Evolutionary conservation across 2,329 filamentous ascomycete species (phyloP).

Genomic region (Colletotrichum spinosum): DNA sequence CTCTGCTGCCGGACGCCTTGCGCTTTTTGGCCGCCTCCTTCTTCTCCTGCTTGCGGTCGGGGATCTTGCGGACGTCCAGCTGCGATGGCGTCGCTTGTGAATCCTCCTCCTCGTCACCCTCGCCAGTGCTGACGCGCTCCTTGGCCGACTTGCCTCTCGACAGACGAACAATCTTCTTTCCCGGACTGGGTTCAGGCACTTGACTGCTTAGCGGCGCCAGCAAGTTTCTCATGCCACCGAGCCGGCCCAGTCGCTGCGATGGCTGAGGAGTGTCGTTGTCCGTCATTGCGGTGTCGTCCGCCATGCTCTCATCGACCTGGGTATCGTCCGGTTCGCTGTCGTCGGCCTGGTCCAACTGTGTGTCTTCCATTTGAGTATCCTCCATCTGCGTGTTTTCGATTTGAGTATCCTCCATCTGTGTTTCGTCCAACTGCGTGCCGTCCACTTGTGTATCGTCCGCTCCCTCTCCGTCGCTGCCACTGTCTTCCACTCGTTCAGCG

Average conservation of each 20-base stretch:
- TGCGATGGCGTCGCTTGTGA: slow-evolving; percentile 18
- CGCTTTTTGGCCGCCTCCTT: slow-evolving; percentile 19
- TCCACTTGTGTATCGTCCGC: slow-evolving; percentile 4
- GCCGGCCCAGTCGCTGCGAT: slow-evolving; percentile 2
- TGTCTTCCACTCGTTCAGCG: background rate
- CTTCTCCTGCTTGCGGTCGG: slow-evolving; percentile 30
- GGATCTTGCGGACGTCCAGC: slow-evolving; percentile 15
- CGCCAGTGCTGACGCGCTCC: slow-evolving; percentile 11
- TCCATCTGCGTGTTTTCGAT: background rate
- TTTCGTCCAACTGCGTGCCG: background rate
- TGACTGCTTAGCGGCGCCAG: slow-evolving; percentile 1
- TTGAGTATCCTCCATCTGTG: background rate
- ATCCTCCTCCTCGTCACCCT: slow-evolving; percentile 16
- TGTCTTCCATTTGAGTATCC: background rate
- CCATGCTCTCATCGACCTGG: background rate
- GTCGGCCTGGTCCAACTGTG: background rate
- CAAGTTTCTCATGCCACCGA: background rate
- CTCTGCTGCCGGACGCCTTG: slow-evolving; percentile 17
- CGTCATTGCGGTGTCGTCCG: background rate
- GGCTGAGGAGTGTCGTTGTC: background rate
- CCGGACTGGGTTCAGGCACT: slow-evolving; percentile 12
- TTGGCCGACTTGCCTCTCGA: slow-evolving; percentile 23
- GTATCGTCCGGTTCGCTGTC: background rate
- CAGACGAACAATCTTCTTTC: slow-evolving; percentile 29
- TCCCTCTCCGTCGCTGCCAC: background rate